These are phyloP conservation scores for Aspergillus sp. DNA, from an alignment of 2,329 filamentous ascomycete species.

Conservation along the genomic window DNA sequence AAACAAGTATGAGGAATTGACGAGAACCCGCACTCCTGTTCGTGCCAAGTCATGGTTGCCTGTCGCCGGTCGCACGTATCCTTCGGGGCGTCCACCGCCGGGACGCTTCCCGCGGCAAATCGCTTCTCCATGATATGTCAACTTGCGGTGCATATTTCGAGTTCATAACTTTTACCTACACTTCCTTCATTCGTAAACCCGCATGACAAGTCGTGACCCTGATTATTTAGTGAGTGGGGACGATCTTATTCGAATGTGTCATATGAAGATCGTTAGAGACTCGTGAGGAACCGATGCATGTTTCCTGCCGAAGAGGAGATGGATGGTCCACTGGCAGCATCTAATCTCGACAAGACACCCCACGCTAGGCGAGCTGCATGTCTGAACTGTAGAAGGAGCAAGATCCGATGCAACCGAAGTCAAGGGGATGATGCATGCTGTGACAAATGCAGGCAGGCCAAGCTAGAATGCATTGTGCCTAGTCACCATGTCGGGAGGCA, in stretches of 20 bases:
- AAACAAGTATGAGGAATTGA: too few species aligned
- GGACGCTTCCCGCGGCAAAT: not conserved
- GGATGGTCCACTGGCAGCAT: conserved; percentile 4
- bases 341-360: conserved; percentile 9
- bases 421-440: conserved; percentile 54
- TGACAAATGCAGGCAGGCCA: conserved; percentile 60
- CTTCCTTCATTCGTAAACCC: not conserved
- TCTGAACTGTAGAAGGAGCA: conserved; percentile 64
- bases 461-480: conserved; percentile 65
- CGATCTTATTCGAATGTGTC: not conserved
- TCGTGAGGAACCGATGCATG: not conserved
- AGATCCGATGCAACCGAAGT: conserved; percentile 65
- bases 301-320: conserved; percentile 6
- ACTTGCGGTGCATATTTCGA: not conserved
- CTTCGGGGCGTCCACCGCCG: not conserved
- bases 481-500: conserved; percentile 72
- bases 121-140: not conserved
- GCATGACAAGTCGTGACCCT: not conserved
- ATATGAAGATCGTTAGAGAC: not conserved
- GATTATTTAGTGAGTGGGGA: not conserved
- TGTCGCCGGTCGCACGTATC: not conserved
- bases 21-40: too few species aligned
- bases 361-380: conserved; percentile 52
- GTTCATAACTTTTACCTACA: too few species aligned
- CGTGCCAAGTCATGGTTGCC: too few species aligned